phyloP scores from a whole-genome alignment of 2,329 filamentous ascomycete species.

The Fusarium brevicatenulatum region DNA sequence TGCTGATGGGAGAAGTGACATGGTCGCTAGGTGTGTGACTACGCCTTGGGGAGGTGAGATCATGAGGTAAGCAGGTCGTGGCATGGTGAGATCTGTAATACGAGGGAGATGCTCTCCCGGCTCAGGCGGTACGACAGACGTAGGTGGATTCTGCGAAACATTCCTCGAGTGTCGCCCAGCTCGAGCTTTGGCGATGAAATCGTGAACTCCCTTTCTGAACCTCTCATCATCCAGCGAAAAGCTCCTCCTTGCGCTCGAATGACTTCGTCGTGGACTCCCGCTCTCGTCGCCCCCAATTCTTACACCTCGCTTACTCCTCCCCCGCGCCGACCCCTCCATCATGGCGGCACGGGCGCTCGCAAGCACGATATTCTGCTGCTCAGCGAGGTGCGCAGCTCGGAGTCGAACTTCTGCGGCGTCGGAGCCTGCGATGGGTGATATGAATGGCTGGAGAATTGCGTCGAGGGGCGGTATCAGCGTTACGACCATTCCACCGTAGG shows the following conservation, averaged over 20 bases:
- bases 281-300: constrained; percentile 63
- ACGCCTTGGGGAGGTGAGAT: constrained; percentile 74
- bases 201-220: constrained; percentile 59
- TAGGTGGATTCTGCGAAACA: constrained; percentile 20
- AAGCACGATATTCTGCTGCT: constrained; percentile 65
- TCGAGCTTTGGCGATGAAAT: constrained; percentile 57
- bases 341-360: constrained; percentile 49
- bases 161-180: constrained; percentile 27
- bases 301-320: constrained; percentile 51
- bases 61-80: constrained; percentile 67
- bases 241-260: constrained; percentile 49
- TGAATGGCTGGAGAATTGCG: constrained; percentile 69
- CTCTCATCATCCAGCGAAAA: constrained; percentile 60
- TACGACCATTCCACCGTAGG: constrained; percentile 87
- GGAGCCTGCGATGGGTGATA: constrained; percentile 61
- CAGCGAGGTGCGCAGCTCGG: constrained; percentile 74
- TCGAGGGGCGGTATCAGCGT: constrained; percentile 73
- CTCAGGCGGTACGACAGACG: constrained; percentile 14
- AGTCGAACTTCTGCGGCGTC: constrained; percentile 75
- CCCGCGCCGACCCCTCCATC: constrained; percentile 40
- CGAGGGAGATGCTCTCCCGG: constrained; percentile 44
- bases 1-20: constrained; percentile 61
- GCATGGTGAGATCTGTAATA: constrained; percentile 50
- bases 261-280: constrained; percentile 52
- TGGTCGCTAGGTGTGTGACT: constrained; percentile 69